These are phyloP conservation scores for Trichoderma koningii DNA, from an alignment of 2,329 filamentous ascomycete species.

Conservation along the genomic window DNA sequence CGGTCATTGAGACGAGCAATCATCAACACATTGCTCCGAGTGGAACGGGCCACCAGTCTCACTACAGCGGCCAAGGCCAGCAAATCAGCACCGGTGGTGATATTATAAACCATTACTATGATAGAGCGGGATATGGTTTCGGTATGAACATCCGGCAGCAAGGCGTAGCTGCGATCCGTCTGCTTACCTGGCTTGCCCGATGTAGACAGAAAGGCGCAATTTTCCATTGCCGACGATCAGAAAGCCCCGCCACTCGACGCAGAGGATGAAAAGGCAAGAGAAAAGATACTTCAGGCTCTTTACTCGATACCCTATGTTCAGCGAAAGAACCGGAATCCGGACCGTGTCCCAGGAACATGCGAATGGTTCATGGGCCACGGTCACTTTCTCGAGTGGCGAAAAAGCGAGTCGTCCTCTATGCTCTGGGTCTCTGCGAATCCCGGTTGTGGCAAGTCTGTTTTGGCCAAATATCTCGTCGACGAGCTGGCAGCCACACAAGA, in stretches of 20 bases:
- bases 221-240: too few species aligned
- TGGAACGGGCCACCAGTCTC: neutral
- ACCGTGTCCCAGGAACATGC: constrained; percentile 37
- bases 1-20: neutral
- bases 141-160: neutral
- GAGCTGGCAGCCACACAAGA: constrained; percentile 29
- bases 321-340: constrained; percentile 36
- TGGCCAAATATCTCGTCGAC: constrained; percentile 34
- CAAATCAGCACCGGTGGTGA: neutral
- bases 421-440: constrained; percentile 41
- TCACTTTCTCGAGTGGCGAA: constrained; percentile 35
- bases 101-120: neutral
- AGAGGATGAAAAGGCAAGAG: neutral
- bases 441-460: constrained; percentile 40
- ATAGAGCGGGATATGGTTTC: too few species aligned
- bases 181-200: too few species aligned
- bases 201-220: too few species aligned
- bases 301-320: neutral
- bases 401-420: constrained; percentile 29
- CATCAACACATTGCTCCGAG: neutral
- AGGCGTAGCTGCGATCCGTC: too few species aligned
- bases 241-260: too few species aligned
- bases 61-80: neutral
- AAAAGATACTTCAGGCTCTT: neutral
- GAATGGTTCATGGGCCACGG: constrained; percentile 39